A percentile compares a stretch with the other conserved stretches of the same genome.
phyloP scores from a whole-genome alignment of 495 filamentous ascomycete genomes.

The Penicillium daleae region DNA sequence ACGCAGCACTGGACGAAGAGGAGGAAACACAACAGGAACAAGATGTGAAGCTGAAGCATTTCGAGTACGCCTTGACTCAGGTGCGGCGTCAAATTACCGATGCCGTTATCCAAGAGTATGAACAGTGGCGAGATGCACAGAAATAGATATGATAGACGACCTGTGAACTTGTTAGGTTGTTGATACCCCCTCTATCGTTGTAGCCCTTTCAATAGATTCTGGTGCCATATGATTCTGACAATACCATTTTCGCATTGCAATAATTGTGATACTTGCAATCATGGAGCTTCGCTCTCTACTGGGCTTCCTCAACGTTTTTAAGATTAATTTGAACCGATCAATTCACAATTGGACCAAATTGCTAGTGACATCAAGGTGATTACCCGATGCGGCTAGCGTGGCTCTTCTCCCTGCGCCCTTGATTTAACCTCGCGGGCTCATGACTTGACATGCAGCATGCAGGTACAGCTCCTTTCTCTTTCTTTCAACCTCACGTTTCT shows the following conservation, averaged over 20 bases:
- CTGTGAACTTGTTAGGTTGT: neutral
- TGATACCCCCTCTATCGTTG: neutral
- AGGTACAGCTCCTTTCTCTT: neutral
- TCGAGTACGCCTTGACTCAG: slow-evolving; percentile 63
- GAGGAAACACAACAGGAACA: slow-evolving; percentile 49
- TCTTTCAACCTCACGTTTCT: neutral
- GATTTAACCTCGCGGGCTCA: slow-evolving; percentile 5
- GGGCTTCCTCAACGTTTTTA: no score
- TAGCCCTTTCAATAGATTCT: neutral
- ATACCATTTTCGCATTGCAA: neutral
- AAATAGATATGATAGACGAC: slow-evolving; percentile 8
- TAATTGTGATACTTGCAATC: neutral
- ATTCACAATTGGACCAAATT: no score
- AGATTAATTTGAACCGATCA: no score
- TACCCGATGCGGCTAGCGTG: slow-evolving; percentile 24
- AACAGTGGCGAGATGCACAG: slow-evolving; percentile 59
- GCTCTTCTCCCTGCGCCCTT: neutral
- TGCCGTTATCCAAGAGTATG: slow-evolving; percentile 67
- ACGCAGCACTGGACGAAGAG: slow-evolving; percentile 61
- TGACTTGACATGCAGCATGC: slow-evolving; percentile 6
- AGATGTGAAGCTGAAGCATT: slow-evolving; percentile 62
- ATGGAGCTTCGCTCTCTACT: no score
- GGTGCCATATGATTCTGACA: neutral
- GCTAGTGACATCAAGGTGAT: slow-evolving; percentile 23
- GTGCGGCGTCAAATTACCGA: slow-evolving; percentile 70